A percentile compares a stretch with the other conserved stretches of the same genome.
Evolutionary conservation across 2,329 filamentous ascomycete genomes (phyloP).

Genomic region (Fusarium devonianum): DNA sequence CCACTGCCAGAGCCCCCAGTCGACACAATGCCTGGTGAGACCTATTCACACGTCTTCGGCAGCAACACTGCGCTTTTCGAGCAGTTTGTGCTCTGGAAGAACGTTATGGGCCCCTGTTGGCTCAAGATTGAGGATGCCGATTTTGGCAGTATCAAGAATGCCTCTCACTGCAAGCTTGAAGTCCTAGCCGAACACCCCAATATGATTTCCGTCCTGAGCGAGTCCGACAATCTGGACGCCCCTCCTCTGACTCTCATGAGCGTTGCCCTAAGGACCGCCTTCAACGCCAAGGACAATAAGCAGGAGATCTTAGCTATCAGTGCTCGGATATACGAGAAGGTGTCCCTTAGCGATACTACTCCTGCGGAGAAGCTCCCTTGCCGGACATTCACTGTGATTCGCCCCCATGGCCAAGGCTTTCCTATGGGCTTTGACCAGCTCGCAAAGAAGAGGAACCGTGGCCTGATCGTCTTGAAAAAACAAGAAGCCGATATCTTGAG

Average conservation of each 20-base stretch:
- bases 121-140: conserved; percentile 87
- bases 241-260: conserved; percentile 97
- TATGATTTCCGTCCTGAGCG: conserved; percentile 73
- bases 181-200: conserved; percentile 81
- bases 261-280: conserved; percentile 82
- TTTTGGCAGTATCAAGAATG: conserved; percentile 85
- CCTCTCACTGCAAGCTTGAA: conserved; percentile 97
- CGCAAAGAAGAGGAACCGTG: conserved; percentile 73
- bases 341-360: conserved; percentile 86
- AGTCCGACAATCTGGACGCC: conserved; percentile 81
- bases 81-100: conserved; percentile 98
- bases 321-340: conserved; percentile 89
- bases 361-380: conserved; percentile 88
- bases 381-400: conserved; percentile 89
- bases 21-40: conserved; percentile 79
- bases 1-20: conserved; percentile 66
- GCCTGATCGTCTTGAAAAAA: conserved; percentile 80
- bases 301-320: conserved; percentile 94
- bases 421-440: conserved; percentile 87
- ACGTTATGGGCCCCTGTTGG: conserved; percentile 99
- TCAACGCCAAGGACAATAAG: conserved; percentile 93
- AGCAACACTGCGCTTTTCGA: conserved; percentile 94
- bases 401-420: conserved; percentile 77
- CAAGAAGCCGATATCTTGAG: conserved; percentile 85
- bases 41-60: conserved; percentile 93